These are phyloP conservation scores for Herpetomonas tarakana DNA, from an alignment of 208 protist species.

Conservation along the genomic window DNA sequence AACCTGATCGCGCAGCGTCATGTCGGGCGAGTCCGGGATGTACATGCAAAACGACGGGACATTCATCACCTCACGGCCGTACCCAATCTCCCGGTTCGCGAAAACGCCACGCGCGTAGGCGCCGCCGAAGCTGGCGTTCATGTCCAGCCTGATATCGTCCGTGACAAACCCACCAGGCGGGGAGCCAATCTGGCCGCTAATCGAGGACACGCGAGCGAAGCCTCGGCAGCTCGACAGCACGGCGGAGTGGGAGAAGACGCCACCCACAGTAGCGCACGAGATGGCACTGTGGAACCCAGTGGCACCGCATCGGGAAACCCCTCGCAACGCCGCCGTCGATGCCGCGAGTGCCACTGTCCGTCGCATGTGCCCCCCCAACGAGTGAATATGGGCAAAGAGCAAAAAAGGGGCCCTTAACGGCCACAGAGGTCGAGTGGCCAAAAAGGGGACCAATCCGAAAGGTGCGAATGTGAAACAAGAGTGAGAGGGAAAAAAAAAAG, in stretches of 20 bases:
- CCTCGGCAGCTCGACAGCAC: conserved; percentile 12
- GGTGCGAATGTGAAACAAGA: too few species aligned
- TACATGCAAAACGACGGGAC: conserved; percentile 77
- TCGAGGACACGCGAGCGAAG: conserved; percentile 64
- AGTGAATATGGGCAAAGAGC: too few species aligned
- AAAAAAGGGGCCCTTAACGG: too few species aligned
- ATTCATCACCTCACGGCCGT: conserved; percentile 79
- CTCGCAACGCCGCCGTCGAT: too few species aligned
- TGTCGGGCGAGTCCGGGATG: conserved; percentile 51
- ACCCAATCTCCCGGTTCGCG: conserved; percentile 68
- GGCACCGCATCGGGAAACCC: too few species aligned
- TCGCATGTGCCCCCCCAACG: too few species aligned
- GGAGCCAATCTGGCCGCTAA: conserved; percentile 56
- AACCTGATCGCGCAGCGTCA: conserved; percentile 67
- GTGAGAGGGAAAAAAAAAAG: too few species aligned
- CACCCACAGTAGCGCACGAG: background rate
- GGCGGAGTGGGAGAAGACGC: conserved; percentile 4
- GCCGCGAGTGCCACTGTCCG: too few species aligned
- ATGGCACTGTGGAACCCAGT: too few species aligned
- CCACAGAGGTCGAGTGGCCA: too few species aligned
- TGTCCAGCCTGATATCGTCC: conserved; percentile 69
- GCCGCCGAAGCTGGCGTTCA: conserved; percentile 70
- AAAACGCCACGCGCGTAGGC: conserved; percentile 74
- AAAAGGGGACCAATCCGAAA: too few species aligned
- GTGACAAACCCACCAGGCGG: conserved; percentile 77